Evolutionary conservation across 176 grass and related monocot species (phyloP).

Genomic region (Musa itinerans): DNA sequence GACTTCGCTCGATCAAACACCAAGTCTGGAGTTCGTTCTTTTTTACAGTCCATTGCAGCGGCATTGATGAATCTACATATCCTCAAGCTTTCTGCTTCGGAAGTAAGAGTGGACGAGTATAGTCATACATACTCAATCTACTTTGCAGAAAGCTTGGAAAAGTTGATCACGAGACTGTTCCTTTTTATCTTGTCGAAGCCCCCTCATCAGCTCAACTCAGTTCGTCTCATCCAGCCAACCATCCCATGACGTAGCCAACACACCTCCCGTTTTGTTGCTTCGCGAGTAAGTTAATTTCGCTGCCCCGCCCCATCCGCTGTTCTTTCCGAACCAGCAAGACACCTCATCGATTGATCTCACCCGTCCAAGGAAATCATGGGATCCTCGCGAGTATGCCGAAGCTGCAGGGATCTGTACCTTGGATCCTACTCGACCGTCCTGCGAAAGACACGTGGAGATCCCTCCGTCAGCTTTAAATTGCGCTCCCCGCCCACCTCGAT

Average conservation of each 20-base stretch:
- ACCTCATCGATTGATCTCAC: no score
- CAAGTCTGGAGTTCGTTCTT: no score
- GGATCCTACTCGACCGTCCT: no score
- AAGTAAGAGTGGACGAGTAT: no score
- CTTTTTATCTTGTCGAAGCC: not conserved
- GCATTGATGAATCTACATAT: no score
- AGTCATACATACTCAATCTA: not conserved
- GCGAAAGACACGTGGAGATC: not conserved
- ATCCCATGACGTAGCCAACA: not conserved
- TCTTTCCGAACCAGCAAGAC: no score
- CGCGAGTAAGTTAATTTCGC: not conserved
- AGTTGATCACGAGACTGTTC: not conserved
- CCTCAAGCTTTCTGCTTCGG: no score
- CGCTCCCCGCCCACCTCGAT: not conserved
- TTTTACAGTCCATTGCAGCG: no score
- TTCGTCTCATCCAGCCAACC: not conserved
- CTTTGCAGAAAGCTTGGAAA: conserved; percentile 2
- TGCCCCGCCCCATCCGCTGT: not conserved
- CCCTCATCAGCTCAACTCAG: not conserved
- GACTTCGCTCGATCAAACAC: no score
- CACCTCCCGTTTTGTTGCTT: not conserved
- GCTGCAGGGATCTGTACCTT: not conserved
- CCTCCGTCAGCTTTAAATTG: not conserved
- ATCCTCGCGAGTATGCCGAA: not conserved
- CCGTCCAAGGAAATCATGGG: not conserved